Evolutionary conservation across 2,329 filamentous ascomycete species (phyloP), one percentile per base, ranked within the genome.

Genomic region (Macrophomina tecta): DNA sequence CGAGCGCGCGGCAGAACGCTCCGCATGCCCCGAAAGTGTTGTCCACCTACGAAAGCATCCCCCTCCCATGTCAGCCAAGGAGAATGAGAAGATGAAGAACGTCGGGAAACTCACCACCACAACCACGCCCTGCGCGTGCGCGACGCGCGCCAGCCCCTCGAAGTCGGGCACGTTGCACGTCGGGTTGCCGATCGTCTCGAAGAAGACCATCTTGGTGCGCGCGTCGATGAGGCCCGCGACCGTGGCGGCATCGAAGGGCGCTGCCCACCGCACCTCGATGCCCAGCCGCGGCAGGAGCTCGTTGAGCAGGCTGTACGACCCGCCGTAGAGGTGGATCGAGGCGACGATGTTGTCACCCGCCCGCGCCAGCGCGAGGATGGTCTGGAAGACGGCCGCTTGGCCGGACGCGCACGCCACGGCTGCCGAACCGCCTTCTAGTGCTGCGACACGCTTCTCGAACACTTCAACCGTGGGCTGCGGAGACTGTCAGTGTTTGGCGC

Each of bases 371-470:
- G 74, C 72, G 8, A 76, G 79, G 28, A 78, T 72, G 23, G 77
- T 76, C 75, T 16, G 16, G 40, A 30, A 53, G 12, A 42, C 46
- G 11, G 78, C 78, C 28, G 77, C 70, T 61, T 79, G 76, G 16
- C 77, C 77, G 9, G 77, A 78, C 2, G 77, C 76, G n/a, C 77
- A 77, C 5, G 77, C 77, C 18, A 80, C 75, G 5, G 78, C 78
- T 14, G 76, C 77, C 32, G 75, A 74, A 23, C 78, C 78, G 5
- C 77, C 76, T 69, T 81, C 78, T 1, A 80, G 69, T 73, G 78
- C 78, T 12, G 78, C 72, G 76, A 80, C 71, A 12, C 72, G 68
- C 58, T 69, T 78, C 64, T 81, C 79, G 66, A 81, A 80, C 45
- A 80, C 78, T 2, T 73, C 73, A 51, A 75, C 77, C 5, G 78